These are phyloP conservation scores for Coemansia aciculifera DNA, from an alignment of 192 early-diverging fungal genomes.

Conservation along the genomic window DNA sequence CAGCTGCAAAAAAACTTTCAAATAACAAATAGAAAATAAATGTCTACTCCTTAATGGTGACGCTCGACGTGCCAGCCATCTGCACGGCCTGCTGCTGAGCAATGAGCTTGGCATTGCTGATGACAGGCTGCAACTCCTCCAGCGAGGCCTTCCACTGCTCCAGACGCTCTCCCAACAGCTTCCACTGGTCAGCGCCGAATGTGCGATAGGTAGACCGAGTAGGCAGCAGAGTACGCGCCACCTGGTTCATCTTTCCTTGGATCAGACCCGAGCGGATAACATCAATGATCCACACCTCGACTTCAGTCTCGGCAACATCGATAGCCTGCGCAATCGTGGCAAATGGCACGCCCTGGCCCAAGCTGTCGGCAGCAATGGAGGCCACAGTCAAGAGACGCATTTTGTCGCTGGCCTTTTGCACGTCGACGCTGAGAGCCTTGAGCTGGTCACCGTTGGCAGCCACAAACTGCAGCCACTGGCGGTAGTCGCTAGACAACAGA, in stretches of 20 bases:
- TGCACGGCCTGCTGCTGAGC: constrained; percentile 56
- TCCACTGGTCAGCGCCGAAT: constrained; percentile 85
- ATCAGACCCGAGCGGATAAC: constrained; percentile 88
- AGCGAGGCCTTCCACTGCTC: constrained; percentile 80
- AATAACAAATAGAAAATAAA: background rate
- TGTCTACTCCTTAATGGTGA: constrained; percentile 38
- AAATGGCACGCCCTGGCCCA: constrained; percentile 73
- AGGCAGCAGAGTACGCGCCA: constrained; percentile 75
- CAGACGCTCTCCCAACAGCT: constrained; percentile 65
- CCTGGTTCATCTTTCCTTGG: constrained; percentile 94
- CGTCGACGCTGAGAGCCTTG: constrained; percentile 55
- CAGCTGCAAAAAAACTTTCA: background rate
- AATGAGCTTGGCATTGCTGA: constrained; percentile 82
- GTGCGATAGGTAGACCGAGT: constrained; percentile 82
- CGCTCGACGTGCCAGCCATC: constrained; percentile 29
- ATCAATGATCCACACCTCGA: constrained; percentile 96
- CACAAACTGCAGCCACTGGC: constrained; percentile 55
- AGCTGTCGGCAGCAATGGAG: constrained; percentile 68
- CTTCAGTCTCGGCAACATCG: constrained; percentile 73
- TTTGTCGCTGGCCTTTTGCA: constrained; percentile 69
- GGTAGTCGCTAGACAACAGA: constrained; percentile 36
- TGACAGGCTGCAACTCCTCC: constrained; percentile 78
- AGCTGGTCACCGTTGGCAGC: constrained; percentile 58
- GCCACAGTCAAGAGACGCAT: constrained; percentile 86
- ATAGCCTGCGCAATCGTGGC: constrained; percentile 71